These are phyloP conservation scores for Rhizopogon sp. DNA, from an alignment of 768 basidiomycete species.

Conservation along the genomic window DNA sequence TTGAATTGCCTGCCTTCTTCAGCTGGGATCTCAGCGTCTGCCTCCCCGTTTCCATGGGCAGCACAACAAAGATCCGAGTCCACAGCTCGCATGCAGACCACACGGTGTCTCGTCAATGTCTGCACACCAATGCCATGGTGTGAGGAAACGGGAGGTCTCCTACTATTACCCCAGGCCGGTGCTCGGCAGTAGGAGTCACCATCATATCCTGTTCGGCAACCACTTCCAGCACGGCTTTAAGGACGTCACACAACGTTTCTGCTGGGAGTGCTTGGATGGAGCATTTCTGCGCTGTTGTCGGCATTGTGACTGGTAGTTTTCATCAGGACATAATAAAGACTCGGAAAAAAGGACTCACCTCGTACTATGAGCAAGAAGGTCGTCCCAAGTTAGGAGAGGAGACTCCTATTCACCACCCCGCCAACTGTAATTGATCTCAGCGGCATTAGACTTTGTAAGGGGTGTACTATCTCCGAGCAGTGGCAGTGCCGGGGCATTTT, in stretches of 20 bases:
- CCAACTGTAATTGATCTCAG: neutral
- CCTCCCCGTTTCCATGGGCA: no score
- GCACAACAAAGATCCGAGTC: neutral
- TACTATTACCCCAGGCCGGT: neutral
- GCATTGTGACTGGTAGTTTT: slow-evolving; percentile 7
- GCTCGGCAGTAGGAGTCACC: neutral
- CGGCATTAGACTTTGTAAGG: no score
- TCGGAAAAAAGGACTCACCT: no score
- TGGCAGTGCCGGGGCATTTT: neutral
- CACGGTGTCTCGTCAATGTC: neutral
- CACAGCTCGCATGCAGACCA: neutral
- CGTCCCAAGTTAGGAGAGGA: no score
- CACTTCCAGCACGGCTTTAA: neutral
- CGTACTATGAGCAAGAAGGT: neutral
- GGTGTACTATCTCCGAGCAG: neutral
- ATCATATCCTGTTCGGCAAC: neutral
- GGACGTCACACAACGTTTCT: neutral
- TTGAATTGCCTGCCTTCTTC: neutral
- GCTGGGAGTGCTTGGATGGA: neutral
- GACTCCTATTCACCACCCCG: no score
- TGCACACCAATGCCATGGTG: neutral
- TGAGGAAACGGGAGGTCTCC: slow-evolving; percentile 27
- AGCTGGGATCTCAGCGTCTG: neutral
- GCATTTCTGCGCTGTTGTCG: no score
- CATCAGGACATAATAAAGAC: neutral